These are phyloP conservation scores for Casuarina cunninghamiana DNA, from an alignment of 306 rosid genomes.

Conservation along the genomic window DNA sequence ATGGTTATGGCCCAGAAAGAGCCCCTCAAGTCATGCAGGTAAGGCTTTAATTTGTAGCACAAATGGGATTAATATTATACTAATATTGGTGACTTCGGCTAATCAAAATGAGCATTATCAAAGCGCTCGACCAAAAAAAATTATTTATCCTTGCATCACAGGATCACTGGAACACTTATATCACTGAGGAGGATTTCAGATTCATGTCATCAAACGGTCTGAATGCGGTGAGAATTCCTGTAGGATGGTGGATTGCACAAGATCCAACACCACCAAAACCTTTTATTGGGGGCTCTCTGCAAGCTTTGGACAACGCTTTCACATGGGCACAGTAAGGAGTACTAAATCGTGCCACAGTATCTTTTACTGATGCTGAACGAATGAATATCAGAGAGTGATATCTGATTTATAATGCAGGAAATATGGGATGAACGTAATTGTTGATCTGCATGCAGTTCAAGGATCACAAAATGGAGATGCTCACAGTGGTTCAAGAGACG, in stretches of 20 bases:
- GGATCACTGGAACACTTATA: constrained; percentile 65
- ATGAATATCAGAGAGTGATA: background rate
- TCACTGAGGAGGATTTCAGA: constrained; percentile 63
- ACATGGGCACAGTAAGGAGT: constrained; percentile 67
- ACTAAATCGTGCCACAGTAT: background rate
- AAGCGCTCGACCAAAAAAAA: background rate
- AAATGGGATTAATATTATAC: background rate
- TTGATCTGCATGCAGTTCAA: constrained; percentile 61
- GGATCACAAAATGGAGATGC: constrained; percentile 61
- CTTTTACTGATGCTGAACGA: no score
- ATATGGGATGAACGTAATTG: constrained; percentile 54
- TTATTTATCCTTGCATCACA: constrained; percentile 12
- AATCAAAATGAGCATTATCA: background rate
- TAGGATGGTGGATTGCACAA: constrained; percentile 75
- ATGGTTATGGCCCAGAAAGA: constrained; percentile 64
- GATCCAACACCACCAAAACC: constrained; percentile 77
- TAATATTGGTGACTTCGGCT: background rate
- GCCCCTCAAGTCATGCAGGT: constrained; percentile 60
- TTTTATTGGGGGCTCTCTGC: constrained; percentile 64
- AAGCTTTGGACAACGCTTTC: constrained; percentile 62
- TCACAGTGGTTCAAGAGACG: constrained; percentile 65
- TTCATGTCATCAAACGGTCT: constrained; percentile 59
- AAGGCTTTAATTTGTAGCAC: background rate
- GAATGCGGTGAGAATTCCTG: constrained; percentile 66
- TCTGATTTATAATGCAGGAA: constrained; percentile 32